Evolutionary conservation across 192 early-diverging fungal genomes (phyloP).

Genomic region (Oehlia diaphana): DNA sequence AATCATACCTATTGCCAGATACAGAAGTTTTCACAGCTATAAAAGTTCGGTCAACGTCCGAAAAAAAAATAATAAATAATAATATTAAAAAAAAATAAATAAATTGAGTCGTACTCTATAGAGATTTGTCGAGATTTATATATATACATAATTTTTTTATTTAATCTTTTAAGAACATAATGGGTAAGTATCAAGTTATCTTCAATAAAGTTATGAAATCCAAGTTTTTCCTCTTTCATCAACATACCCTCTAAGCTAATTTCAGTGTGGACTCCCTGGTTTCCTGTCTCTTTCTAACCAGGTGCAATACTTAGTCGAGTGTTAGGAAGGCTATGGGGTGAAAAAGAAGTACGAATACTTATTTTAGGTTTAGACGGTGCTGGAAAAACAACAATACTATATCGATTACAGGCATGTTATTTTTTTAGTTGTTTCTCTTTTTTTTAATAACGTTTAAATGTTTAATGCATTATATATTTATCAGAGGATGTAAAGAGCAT

Average conservation of each 20-base stretch:
- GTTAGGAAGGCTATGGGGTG: slow-evolving; percentile 83
- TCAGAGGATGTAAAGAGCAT: neutral
- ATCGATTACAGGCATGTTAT: slow-evolving; percentile 85
- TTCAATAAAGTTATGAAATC: neutral
- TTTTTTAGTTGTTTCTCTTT: slow-evolving; percentile 11
- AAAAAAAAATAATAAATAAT: too few relatives aligned
- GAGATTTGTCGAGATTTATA: too few relatives aligned
- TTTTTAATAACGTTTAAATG: neutral
- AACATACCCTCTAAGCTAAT: neutral
- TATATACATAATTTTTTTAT: neutral
- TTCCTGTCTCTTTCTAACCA: slow-evolving; percentile 32
- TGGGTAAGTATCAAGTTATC: neutral
- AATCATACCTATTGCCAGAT: neutral
- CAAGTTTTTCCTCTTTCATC: neutral
- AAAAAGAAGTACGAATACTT: slow-evolving; percentile 94
- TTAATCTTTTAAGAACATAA: neutral
- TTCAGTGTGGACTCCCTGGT: neutral
- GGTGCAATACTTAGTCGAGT: slow-evolving; percentile 74
- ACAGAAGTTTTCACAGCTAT: neutral
- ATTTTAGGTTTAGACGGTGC: slow-evolving; percentile 96
- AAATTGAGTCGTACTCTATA: neutral
- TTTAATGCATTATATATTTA: neutral
- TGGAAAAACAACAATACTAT: slow-evolving; percentile 97
- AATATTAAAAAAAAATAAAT: neutral
- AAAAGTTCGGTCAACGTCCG: too few relatives aligned